Percentiles rank a stretch among this genome's conserved stretches.
These are phyloP conservation scores for Yarrowia divulgata DNA, from an alignment of 805 yeast species.

Conservation along the genomic window DNA sequence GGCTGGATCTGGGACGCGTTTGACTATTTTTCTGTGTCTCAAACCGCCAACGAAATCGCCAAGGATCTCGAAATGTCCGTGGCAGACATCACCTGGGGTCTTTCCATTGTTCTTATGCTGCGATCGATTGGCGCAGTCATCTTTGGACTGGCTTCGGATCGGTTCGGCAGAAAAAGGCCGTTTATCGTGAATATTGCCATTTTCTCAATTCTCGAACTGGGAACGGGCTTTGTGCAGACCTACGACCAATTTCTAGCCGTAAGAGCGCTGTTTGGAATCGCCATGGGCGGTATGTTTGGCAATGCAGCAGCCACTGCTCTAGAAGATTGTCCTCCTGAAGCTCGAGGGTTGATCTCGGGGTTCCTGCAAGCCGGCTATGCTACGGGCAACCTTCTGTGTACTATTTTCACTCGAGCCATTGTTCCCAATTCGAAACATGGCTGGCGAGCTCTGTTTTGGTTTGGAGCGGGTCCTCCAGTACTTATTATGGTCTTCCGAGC, in stretches of 20 bases:
- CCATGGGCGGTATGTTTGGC: conserved; percentile 77
- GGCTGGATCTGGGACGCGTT: no score
- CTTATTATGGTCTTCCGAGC: conserved; percentile 65
- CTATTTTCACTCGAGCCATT: conserved; percentile 69
- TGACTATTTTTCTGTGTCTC: no score
- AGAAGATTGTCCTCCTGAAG: conserved; percentile 65
- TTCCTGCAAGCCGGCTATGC: conserved; percentile 84
- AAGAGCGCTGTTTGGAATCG: conserved; percentile 69
- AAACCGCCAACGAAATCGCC: no score
- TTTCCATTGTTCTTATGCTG: no score
- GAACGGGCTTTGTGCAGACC: conserved; percentile 69
- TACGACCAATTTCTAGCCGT: conserved; percentile 65
- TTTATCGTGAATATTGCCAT: conserved; percentile 60
- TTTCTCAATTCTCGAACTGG: conserved; percentile 65
- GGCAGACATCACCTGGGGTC: no score
- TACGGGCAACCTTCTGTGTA: conserved; percentile 70
- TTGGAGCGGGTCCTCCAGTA: conserved; percentile 71
- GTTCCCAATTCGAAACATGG: conserved; percentile 57
- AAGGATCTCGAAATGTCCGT: no score
- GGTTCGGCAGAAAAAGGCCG: conserved; percentile 73
- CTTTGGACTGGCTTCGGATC: conserved; percentile 68
- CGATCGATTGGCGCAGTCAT: conserved; percentile 47
- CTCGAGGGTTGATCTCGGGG: conserved; percentile 70
- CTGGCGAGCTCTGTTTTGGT: conserved; percentile 80
- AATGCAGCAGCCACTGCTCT: conserved; percentile 70